Percentiles rank a stretch among this genome's conserved stretches.
Evolutionary conservation across 164 flowering plant genomes (phyloP).

Genomic region (Pachysandra terminalis): DNA sequence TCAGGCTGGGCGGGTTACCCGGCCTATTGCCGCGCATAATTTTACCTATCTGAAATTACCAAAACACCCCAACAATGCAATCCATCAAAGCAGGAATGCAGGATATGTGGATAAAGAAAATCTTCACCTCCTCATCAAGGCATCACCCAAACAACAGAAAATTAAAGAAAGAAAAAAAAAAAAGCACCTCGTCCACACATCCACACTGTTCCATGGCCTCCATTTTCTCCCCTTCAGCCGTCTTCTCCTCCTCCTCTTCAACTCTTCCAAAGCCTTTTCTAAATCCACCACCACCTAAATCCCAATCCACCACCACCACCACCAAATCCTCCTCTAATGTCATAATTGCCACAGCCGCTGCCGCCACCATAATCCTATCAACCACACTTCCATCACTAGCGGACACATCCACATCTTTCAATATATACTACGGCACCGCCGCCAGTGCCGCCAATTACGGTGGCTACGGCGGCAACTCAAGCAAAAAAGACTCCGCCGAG

Average conservation of each 20-base stretch:
- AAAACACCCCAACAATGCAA: not conserved
- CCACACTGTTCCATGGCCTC: constrained; percentile 44
- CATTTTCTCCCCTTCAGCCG: constrained; percentile 41
- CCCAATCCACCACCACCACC: constrained; percentile 18
- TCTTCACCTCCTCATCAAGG: not conserved
- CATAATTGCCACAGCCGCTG: constrained; percentile 20
- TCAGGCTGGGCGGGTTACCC: too few species aligned
- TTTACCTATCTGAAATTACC: not conserved
- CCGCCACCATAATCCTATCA: constrained; percentile 32
- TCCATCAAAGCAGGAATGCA: not conserved
- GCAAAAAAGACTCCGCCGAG: constrained; percentile 79
- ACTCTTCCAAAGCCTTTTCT: constrained; percentile 14
- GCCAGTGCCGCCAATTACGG: constrained; percentile 98
- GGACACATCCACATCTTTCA: constrained; percentile 36
- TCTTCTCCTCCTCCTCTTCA: constrained; percentile 8
- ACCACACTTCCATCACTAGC: constrained; percentile 47
- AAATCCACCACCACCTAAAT: constrained; percentile 8
- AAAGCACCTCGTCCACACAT: constrained; percentile 11
- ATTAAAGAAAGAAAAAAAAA: not conserved
- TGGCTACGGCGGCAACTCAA: constrained; percentile 88
- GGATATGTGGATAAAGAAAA: constrained; percentile 9
- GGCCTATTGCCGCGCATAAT: too few species aligned
- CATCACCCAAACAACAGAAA: not conserved
- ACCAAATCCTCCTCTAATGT: constrained; percentile 17
- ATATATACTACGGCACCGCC: constrained; percentile 83